phyloP scores from a whole-genome alignment of 805 yeast genomes.

The Metschnikowia aberdeeniae region DNA sequence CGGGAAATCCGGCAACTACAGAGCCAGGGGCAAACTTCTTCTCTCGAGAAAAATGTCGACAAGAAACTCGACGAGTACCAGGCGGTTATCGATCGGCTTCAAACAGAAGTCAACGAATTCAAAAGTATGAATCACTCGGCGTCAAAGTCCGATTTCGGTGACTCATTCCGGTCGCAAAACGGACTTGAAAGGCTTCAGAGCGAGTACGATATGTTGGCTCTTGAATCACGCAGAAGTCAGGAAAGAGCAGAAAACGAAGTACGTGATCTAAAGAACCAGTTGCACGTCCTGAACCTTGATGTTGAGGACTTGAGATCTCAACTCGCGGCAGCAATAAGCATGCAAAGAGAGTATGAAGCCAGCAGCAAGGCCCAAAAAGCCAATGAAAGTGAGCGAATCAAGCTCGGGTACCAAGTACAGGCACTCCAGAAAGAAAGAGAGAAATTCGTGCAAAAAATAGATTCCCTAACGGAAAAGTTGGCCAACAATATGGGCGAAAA shows the following conservation, averaged over 20 bases:
- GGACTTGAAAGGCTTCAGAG: conserved; percentile 14
- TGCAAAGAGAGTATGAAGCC: conserved; percentile 16
- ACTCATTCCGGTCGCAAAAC: background rate
- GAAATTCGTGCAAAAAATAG: conserved; percentile 32
- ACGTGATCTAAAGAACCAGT: conserved; percentile 10
- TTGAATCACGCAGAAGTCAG: conserved; percentile 5
- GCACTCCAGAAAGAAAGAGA: conserved; percentile 36
- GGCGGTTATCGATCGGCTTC: conserved; percentile 26
- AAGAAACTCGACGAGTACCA: conserved; percentile 30
- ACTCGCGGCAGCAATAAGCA: conserved; percentile 5
- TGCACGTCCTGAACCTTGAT: conserved; percentile 9
- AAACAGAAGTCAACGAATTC: conserved; percentile 29
- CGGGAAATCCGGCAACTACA: background rate
- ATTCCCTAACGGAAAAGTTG: conserved; percentile 37
- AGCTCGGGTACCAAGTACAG: conserved; percentile 39
- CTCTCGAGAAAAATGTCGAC: conserved; percentile 14
- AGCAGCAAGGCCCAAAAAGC: conserved; percentile 40
- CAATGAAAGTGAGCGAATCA: conserved; percentile 41
- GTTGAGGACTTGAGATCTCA: conserved; percentile 12
- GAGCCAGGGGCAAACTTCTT: background rate
- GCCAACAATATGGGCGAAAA: conserved; percentile 18
- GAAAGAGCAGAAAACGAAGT: conserved; percentile 6
- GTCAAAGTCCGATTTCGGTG: conserved; percentile 9
- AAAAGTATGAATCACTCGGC: conserved; percentile 15
- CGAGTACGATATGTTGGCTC: conserved; percentile 11